A percentile compares a stretch with the other conserved stretches of the same genome.
phyloP scores from a whole-genome alignment of 2,329 filamentous ascomycete genomes.

The Hymenoscyphus scutula region DNA sequence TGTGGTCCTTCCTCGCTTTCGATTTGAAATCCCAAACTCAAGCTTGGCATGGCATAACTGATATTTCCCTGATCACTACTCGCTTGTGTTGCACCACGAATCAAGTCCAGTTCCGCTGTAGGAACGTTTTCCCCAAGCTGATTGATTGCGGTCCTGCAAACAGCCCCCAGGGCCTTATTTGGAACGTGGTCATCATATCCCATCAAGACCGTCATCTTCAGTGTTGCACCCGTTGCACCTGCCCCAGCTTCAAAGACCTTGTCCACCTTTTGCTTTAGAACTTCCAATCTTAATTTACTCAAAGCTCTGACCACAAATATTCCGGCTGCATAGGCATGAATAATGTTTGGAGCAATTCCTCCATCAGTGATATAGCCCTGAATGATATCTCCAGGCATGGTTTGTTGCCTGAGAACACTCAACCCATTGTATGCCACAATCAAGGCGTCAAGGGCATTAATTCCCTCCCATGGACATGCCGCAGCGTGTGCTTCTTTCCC shows the following conservation, averaged over 20 bases:
- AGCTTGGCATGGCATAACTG: slow-evolving; percentile 55
- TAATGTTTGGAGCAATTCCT: slow-evolving; percentile 40
- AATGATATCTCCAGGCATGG: slow-evolving; percentile 26
- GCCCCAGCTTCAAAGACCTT: slow-evolving; percentile 6
- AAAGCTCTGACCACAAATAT: slow-evolving; percentile 6
- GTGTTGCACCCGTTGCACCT: slow-evolving; percentile 1
- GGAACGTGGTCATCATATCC: slow-evolving; percentile 8
- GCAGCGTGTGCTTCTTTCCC: slow-evolving; percentile 49
- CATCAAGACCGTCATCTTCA: slow-evolving; percentile 2
- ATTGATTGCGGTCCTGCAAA: slow-evolving; percentile 3
- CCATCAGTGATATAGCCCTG: slow-evolving; percentile 37
- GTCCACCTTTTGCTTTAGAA: slow-evolving; percentile 4
- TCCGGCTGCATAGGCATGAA: slow-evolving; percentile 9
- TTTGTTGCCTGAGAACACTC: slow-evolving; percentile 33
- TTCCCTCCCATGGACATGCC: slow-evolving; percentile 39
- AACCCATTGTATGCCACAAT: slow-evolving; percentile 36
- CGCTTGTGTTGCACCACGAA: slow-evolving; percentile 46
- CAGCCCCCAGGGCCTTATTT: slow-evolving; percentile 1
- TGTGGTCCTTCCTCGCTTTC: slow-evolving; percentile 49
- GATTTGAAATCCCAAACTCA: slow-evolving; percentile 53
- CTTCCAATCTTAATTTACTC: not conserved
- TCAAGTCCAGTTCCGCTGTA: slow-evolving; percentile 41
- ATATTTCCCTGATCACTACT: slow-evolving; percentile 60
- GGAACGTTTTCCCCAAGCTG: slow-evolving; percentile 39
- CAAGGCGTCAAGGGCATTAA: slow-evolving; percentile 39